Evolutionary conservation across 2,329 filamentous ascomycete species (phyloP).

Genomic region (Botrytis squamosa): DNA sequence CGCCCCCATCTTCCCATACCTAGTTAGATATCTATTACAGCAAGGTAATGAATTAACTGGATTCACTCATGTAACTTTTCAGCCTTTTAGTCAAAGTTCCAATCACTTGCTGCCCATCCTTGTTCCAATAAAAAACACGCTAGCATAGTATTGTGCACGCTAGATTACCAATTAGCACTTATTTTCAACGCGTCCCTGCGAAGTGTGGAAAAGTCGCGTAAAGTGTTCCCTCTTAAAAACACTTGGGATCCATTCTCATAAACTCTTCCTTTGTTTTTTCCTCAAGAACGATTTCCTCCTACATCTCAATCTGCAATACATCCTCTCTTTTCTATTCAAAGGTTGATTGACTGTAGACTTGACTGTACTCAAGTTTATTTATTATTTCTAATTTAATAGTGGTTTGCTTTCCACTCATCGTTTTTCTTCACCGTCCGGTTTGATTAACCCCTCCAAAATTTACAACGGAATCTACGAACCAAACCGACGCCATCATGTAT

Average conservation of each 20-base stretch:
- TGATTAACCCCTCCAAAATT: conserved; percentile 23
- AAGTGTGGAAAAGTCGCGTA: conserved; percentile 20
- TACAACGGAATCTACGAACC: conserved; percentile 20
- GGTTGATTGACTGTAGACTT: neutral
- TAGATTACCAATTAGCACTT: conserved; percentile 19
- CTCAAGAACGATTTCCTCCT: conserved; percentile 15
- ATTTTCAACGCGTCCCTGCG: conserved; percentile 24
- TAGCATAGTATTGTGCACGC: neutral
- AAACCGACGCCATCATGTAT: conserved; percentile 37
- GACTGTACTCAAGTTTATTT: neutral
- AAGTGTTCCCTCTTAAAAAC: conserved; percentile 25
- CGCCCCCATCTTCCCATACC: neutral
- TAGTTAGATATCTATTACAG: neutral
- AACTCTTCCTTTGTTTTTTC: conserved; percentile 15
- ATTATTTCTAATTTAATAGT: conserved; percentile 7
- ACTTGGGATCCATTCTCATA: conserved; percentile 20
- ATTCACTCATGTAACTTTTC: neutral
- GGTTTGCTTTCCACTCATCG: conserved; percentile 5
- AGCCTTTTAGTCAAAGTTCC: neutral
- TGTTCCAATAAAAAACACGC: conserved; percentile 3
- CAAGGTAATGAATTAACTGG: neutral
- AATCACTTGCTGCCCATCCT: neutral
- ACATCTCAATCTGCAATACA: conserved; percentile 5
- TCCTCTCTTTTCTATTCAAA: neutral
- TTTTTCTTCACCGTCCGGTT: conserved; percentile 1